These are phyloP conservation scores for Rhizophagus clarus DNA, from an alignment of 192 early-diverging fungal genomes.

Conservation along the genomic window DNA sequence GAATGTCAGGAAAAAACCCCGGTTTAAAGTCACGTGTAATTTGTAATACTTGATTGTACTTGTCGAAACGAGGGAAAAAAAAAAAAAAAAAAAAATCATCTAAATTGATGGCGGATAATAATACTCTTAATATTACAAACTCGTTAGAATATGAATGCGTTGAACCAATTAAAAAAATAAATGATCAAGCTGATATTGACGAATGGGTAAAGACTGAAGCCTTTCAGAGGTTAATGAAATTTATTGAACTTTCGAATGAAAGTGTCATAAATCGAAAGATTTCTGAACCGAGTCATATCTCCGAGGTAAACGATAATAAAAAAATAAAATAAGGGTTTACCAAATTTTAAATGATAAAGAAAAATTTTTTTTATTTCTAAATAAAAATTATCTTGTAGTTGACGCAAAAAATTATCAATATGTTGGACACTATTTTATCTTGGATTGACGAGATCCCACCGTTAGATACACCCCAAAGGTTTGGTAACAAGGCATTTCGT, in stretches of 20 bases:
- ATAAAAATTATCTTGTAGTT: conserved; percentile 35
- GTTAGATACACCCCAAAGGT: conserved; percentile 69
- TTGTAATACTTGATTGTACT: no score
- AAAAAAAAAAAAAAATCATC: background rate
- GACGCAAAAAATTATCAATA: conserved; percentile 49
- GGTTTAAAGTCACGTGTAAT: no score
- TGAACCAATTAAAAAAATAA: conserved; percentile 27
- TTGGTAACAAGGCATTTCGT: conserved; percentile 94
- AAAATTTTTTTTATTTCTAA: conserved; percentile 7
- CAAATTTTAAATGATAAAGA: background rate
- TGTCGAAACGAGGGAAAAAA: background rate
- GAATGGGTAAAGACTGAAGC: conserved; percentile 49
- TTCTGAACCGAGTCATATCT: conserved; percentile 56
- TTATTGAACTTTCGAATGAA: conserved; percentile 72
- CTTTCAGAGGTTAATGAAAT: conserved; percentile 69
- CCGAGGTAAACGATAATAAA: conserved; percentile 45
- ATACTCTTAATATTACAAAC: background rate
- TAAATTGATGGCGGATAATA: background rate
- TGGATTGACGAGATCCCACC: conserved; percentile 86
- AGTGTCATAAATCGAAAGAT: conserved; percentile 66
- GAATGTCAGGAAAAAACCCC: no score
- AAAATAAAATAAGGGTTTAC: background rate
- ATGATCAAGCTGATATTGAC: conserved; percentile 11
- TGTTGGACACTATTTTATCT: conserved; percentile 66
- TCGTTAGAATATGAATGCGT: conserved; percentile 75